Conservation (phyloP, 768 basidiomycete species). For the Russula griseocarnosa region DNA sequence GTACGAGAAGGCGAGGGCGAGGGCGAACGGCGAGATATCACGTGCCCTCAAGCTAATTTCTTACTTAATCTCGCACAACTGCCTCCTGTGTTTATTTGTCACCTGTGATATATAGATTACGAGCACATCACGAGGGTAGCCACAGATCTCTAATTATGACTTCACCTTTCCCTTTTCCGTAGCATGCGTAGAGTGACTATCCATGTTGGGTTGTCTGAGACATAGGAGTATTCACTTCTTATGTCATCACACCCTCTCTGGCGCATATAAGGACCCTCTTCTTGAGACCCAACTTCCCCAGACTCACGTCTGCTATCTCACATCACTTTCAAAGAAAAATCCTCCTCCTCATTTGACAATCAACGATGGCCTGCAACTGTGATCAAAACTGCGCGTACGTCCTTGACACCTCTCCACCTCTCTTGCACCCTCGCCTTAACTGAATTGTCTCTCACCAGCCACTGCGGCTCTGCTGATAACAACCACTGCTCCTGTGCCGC, state of each 20-base stretch:
- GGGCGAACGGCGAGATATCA: not conserved
- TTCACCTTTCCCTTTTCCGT: too few relatives aligned
- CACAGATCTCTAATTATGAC: not conserved
- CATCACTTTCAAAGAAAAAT: not conserved
- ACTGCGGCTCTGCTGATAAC: constrained; percentile 9
- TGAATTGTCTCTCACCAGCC: constrained; percentile 8
- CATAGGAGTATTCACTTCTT: not conserved
- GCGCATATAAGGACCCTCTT: not conserved
- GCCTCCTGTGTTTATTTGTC: too few relatives aligned
- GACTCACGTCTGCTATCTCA: constrained; percentile 1
- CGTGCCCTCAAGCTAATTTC: not conserved
- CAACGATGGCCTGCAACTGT: constrained; percentile 20
- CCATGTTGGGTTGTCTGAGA: too few relatives aligned
- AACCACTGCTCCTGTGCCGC: constrained; percentile 15
- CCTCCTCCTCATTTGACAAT: not conserved
- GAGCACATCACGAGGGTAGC: not conserved
- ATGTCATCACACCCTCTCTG: constrained; percentile 2
- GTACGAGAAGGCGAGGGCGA: not conserved
- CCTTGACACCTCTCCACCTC: not conserved
- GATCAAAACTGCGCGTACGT: constrained; percentile 13
- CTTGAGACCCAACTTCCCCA: not conserved
- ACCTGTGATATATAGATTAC: not conserved
- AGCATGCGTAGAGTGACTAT: too few relatives aligned
- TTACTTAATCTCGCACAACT: not conserved
- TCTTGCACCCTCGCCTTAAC: not conserved